These are phyloP conservation scores for Cinnamomum chago DNA, from an alignment of 164 flowering plant species.

Conservation along the genomic window DNA sequence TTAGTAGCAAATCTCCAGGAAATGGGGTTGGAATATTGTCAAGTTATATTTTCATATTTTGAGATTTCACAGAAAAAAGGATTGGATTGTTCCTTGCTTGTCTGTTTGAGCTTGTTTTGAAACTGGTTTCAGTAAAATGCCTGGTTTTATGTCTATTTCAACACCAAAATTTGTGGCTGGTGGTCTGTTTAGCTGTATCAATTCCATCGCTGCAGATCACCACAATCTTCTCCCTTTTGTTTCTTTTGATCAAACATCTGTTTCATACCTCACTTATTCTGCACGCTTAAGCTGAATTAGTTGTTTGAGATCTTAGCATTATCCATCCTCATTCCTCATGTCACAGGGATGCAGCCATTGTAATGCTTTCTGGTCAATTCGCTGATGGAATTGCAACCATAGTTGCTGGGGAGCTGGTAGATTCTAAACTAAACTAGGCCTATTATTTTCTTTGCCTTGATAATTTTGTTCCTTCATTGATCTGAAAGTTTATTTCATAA, in stretches of 20 bases:
- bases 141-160: background rate
- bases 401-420: slow-evolving; percentile 91
- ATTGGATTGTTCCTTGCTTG: background rate
- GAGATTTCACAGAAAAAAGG: background rate
- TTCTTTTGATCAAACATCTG: background rate
- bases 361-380: slow-evolving; percentile 90
- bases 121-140: background rate
- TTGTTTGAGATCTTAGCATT: slow-evolving; percentile 5
- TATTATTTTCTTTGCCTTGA: background rate
- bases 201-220: background rate
- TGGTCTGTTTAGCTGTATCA: background rate
- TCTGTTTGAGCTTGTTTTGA: background rate
- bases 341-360: slow-evolving; percentile 69
- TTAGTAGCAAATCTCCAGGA: background rate
- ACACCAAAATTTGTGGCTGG: background rate
- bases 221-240: background rate
- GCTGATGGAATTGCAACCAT: slow-evolving; percentile 83
- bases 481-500: background rate
- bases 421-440: background rate
- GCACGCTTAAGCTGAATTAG: background rate
- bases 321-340: slow-evolving; percentile 6
- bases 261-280: background rate
- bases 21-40: background rate
- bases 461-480: background rate
- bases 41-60: background rate